These are phyloP conservation scores for Plasmodium yoelii DNA, from an alignment of 169 alveolate genomes.

Conservation along the genomic window DNA sequence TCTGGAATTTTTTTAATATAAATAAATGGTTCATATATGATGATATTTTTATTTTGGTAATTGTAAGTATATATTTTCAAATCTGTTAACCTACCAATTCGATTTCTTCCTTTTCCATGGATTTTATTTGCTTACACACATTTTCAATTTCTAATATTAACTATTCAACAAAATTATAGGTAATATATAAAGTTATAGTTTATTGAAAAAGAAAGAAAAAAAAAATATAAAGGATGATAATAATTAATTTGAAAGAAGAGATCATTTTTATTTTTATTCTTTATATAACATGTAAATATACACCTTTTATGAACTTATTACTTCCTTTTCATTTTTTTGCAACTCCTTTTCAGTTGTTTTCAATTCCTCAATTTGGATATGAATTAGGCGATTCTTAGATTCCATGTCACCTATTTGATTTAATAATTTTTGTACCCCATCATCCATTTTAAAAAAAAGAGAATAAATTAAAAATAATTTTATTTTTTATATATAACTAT, in stretches of 20 bases:
- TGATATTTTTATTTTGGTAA: background rate
- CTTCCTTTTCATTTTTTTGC: constrained; percentile 73
- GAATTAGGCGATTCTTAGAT: constrained; percentile 64
- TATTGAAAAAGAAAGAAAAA: background rate
- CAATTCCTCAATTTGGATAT: constrained; percentile 62
- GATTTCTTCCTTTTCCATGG: constrained; percentile 73
- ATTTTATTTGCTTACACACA: constrained; percentile 57
- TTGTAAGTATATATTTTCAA: background rate
- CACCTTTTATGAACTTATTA: constrained; percentile 11
- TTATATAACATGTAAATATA: background rate
- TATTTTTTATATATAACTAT: too few relatives aligned
- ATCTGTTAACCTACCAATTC: constrained; percentile 49
- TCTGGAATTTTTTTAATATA: constrained; percentile 10
- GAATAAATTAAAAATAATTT: background rate
- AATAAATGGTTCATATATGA: background rate
- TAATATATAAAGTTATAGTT: background rate
- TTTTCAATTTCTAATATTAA: constrained; percentile 55
- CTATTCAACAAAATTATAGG: background rate
- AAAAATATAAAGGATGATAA: background rate
- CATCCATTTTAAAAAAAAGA: constrained; percentile 33
- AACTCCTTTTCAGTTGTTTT: constrained; percentile 74
- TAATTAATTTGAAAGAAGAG: background rate
- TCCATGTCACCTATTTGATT: constrained; percentile 66
- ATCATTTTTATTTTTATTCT: background rate
- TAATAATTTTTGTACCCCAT: constrained; percentile 55